These are phyloP conservation scores for Fusarium albosuccineum DNA, from an alignment of 2,329 filamentous ascomycete species.

Conservation along the genomic window DNA sequence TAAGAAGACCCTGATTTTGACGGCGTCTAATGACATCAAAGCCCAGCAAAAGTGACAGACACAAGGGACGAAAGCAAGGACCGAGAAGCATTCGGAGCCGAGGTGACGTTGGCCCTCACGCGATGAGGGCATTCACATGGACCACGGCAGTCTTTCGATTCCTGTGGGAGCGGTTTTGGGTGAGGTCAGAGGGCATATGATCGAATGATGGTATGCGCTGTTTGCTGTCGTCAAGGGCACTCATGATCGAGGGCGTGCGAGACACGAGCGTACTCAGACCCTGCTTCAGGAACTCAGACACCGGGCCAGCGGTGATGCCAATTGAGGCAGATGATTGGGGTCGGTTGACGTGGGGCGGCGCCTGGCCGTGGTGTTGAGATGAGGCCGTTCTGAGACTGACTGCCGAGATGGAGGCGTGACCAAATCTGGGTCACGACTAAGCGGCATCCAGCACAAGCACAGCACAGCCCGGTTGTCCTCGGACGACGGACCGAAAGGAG, in stretches of 20 bases:
- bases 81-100: slow-evolving; percentile 20
- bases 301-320: slow-evolving; percentile 14
- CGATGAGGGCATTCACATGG: slow-evolving; percentile 45
- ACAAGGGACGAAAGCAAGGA: slow-evolving; percentile 1
- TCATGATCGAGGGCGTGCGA: slow-evolving; percentile 34
- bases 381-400: background rate
- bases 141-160: background rate
- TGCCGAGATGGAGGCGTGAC: slow-evolving; percentile 31
- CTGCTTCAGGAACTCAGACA: slow-evolving; percentile 16
- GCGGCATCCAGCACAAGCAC: slow-evolving; percentile 13
- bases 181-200: slow-evolving; percentile 27
- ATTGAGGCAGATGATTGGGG: slow-evolving; percentile 47
- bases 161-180: slow-evolving; percentile 19
- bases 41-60: slow-evolving; percentile 12
- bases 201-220: slow-evolving; percentile 6
- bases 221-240: slow-evolving; percentile 9
- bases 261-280: slow-evolving; percentile 37
- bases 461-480: background rate
- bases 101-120: slow-evolving; percentile 31
- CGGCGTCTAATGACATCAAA: slow-evolving; percentile 1
- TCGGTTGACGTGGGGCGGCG: slow-evolving; percentile 32
- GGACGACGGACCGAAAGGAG: background rate
- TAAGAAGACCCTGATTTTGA: slow-evolving; percentile 15
- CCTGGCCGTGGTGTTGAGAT: slow-evolving; percentile 36
- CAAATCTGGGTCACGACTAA: slow-evolving; percentile 31